Percentiles rank a stretch among this genome's conserved stretches.
phyloP scores from a whole-genome alignment of 768 basidiomycete species.

The Clitopilus hobsonii region DNA sequence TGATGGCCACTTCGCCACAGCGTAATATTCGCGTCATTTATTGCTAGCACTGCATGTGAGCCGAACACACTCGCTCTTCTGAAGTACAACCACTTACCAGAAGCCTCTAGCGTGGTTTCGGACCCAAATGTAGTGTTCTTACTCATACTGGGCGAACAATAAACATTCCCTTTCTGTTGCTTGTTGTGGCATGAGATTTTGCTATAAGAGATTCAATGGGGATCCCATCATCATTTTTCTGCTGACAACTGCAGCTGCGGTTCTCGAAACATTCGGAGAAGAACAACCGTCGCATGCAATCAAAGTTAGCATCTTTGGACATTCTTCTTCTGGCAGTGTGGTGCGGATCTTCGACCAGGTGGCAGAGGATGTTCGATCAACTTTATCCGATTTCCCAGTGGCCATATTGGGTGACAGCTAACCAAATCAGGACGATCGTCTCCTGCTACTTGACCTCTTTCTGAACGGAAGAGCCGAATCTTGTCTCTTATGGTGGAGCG shows the following conservation, averaged over 20 bases:
- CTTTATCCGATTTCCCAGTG: no score
- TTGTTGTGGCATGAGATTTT: not conserved
- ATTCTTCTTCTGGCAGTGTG: not conserved
- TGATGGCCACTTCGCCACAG: constrained; percentile 14
- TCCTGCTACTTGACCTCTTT: no score
- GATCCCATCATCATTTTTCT: not conserved
- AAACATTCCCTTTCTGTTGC: no score
- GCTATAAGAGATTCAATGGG: not conserved
- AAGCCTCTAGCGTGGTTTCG: not conserved
- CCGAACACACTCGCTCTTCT: not conserved
- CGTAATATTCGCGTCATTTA: not conserved
- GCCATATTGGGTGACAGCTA: no score
- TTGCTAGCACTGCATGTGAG: not conserved
- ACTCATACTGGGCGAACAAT: no score
- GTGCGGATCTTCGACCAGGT: not conserved
- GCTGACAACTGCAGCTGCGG: no score
- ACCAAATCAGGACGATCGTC: no score
- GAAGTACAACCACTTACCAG: not conserved
- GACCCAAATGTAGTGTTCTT: not conserved
- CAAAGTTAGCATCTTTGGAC: not conserved
- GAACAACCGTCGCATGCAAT: not conserved
- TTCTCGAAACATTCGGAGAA: no score
- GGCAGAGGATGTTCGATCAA: not conserved
- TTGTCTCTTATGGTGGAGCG: no score
- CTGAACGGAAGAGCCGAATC: no score